Evolutionary conservation across 75 land plant genomes (phyloP), one percentile per base, ranked within the genome.

Genomic region (Chamaecyparis obtusa): DNA sequence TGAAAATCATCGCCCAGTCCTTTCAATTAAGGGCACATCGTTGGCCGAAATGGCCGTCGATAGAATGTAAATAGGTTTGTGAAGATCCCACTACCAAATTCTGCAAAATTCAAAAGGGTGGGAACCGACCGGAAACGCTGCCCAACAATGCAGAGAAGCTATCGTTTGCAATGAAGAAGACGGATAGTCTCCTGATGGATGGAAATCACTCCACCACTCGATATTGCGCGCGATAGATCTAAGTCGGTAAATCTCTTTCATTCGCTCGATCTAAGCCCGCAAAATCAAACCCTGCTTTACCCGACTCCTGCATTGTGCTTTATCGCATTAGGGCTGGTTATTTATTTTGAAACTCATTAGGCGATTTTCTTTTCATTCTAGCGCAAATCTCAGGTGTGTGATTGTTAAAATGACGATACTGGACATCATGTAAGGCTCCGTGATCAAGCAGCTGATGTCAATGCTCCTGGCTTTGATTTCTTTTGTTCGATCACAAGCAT

Each of bases 141-240:
- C 83, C 83, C 0, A 46, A n/a, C 1, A 51, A 46, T 46, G 30
- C n/a, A 44, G 14, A 81, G 83, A 43, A 44, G 49, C 83, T 80
- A 1, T 9, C 44, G 83, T 80, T 44, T 80, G 83, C 27, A 80
- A 80, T 80, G 48, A 24, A 80, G 39, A 44, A 0, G 43, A 80
- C 54, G 14, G 48, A 37, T 48, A 49, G 41, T 3, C 87, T 86
- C 83, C 46, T 88, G 46, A 83, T 88, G 88, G 89, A 87, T 75
- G 89, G 69, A 41, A 88, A 88, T 83, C 87, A 86, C 2, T 39
- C 2, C 41, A 39, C 41, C 41, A 2, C 41, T 2, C 1, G 41
- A 39, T 39, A 2, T 39, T 39, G 41, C 41, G 41, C 41, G 41
- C 41, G 41, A 39, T 39, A 39, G 41, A 39, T 39, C 41, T 39